Conservation (phyloP, 495 filamentous ascomycete species). For the Lasiosphaeria ovina region DNA sequence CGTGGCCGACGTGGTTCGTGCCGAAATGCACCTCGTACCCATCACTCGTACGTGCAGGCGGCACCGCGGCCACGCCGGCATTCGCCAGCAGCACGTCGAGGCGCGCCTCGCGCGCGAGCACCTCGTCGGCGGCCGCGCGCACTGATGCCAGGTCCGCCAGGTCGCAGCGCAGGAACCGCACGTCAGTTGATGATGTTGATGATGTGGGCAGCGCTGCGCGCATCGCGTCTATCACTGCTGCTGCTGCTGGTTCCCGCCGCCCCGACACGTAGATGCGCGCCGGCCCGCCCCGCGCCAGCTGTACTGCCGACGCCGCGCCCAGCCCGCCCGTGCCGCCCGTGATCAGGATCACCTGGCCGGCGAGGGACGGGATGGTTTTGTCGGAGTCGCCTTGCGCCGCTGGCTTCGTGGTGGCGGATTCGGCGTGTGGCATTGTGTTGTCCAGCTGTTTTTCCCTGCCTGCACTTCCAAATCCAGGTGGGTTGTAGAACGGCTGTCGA, state of each 20-base stretch:
- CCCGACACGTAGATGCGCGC: slow-evolving; percentile 58
- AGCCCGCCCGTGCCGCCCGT: slow-evolving; percentile 67
- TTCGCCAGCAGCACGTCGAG: slow-evolving; percentile 22
- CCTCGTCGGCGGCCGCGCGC: slow-evolving; percentile 10
- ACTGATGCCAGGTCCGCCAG: slow-evolving; percentile 21
- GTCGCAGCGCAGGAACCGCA: slow-evolving; percentile 19
- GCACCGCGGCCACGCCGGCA: slow-evolving; percentile 51
- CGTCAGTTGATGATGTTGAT: slow-evolving; percentile 11
- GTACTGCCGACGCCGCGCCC: slow-evolving; percentile 53
- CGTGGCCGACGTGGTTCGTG: slow-evolving; percentile 67
- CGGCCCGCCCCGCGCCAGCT: slow-evolving; percentile 54
- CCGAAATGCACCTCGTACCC: slow-evolving; percentile 69
- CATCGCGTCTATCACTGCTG: slow-evolving; percentile 16
- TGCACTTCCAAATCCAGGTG: too few species aligned
- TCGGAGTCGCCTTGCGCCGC: background rate
- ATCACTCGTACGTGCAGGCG: slow-evolving; percentile 51
- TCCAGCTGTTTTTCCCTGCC: background rate
- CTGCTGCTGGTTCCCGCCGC: slow-evolving; percentile 21
- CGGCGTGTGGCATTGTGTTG: background rate
- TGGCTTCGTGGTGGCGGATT: background rate
- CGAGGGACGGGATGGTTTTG: background rate
- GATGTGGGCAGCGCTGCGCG: background rate
- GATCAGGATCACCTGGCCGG: slow-evolving; percentile 57
- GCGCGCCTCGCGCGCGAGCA: slow-evolving; percentile 7
- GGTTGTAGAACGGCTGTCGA: too few species aligned